These are phyloP conservation scores for Artemisia argyi DNA, from an alignment of 129 eudicot genomes.

Conservation along the genomic window DNA sequence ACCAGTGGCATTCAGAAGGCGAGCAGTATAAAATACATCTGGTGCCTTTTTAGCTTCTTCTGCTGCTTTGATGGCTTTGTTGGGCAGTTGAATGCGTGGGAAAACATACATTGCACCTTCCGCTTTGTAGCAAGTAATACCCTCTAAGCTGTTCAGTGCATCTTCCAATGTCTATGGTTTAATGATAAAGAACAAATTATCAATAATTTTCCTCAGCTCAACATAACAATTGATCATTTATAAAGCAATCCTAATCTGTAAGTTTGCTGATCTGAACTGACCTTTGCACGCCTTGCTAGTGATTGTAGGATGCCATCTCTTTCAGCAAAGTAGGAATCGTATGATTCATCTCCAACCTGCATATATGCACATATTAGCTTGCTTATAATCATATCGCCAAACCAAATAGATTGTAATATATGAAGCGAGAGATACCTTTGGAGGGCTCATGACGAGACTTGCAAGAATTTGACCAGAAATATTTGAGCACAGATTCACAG, in stretches of 20 bases:
- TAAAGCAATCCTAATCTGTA: neutral
- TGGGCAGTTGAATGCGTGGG: constrained; percentile 73
- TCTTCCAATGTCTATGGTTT: constrained; percentile 74
- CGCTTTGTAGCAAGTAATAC: constrained; percentile 87
- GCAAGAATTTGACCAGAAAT: constrained; percentile 97
- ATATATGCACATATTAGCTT: constrained; percentile 5
- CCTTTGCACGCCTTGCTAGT: constrained; percentile 93
- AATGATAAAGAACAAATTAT: neutral
- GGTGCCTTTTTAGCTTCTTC: constrained; percentile 73
- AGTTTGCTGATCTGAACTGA: constrained; percentile 30
- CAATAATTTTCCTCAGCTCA: neutral
- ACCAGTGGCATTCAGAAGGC: constrained; percentile 85
- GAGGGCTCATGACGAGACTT: constrained; percentile 97
- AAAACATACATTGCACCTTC: constrained; percentile 99
- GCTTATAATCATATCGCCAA: neutral
- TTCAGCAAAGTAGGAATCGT: constrained; percentile 73
- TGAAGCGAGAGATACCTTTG: constrained; percentile 50
- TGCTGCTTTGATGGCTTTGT: constrained; percentile 88
- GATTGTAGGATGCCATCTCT: constrained; percentile 85
- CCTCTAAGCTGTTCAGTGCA: constrained; percentile 82
- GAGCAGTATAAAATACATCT: constrained; percentile 71
- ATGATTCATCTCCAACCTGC: constrained; percentile 99
- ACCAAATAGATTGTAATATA: neutral
- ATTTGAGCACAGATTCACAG: constrained; percentile 90
- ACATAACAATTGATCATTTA: neutral